These are phyloP conservation scores for Parachaetomium inaequale DNA, from an alignment of 495 filamentous ascomycete species.

Conservation along the genomic window DNA sequence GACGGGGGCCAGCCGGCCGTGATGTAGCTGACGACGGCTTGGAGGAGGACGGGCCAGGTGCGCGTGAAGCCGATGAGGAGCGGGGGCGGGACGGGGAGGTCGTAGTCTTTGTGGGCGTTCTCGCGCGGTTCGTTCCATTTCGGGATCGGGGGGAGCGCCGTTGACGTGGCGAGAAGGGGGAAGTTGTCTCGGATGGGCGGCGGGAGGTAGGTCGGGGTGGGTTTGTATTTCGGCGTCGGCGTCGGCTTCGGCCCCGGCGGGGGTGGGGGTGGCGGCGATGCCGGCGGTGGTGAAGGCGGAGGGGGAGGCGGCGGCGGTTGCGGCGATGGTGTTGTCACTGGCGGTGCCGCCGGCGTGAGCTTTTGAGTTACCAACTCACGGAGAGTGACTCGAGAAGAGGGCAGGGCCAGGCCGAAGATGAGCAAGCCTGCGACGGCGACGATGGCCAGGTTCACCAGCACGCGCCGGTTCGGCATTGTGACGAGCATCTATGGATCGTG, in stretches of 20 bases:
- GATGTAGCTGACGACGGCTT: slow-evolving; percentile 57
- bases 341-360: not conserved
- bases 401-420: not conserved
- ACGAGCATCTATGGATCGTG: slow-evolving; percentile 3
- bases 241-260: no score
- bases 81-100: slow-evolving; percentile 41
- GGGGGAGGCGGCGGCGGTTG: no score
- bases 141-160: slow-evolving; percentile 41
- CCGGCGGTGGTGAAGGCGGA: not conserved
- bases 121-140: slow-evolving; percentile 39
- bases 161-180: slow-evolving; percentile 33
- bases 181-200: slow-evolving; percentile 40
- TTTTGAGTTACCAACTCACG: not conserved
- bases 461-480: slow-evolving; percentile 7
- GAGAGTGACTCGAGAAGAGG: not conserved
- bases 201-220: slow-evolving; percentile 33
- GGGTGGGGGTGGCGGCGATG: not conserved
- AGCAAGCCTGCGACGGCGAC: not conserved
- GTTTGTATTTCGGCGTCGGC: slow-evolving; percentile 28
- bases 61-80: slow-evolving; percentile 61
- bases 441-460: not conserved
- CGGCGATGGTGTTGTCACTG: no score
- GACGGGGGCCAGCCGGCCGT: slow-evolving; percentile 58
- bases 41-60: slow-evolving; percentile 56
- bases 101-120: slow-evolving; percentile 36